A percentile compares a stretch with the other conserved stretches of the same genome.
These are phyloP conservation scores for Carex arenaria DNA, from an alignment of 202 grass and related monocot genomes.

Conservation along the genomic window DNA sequence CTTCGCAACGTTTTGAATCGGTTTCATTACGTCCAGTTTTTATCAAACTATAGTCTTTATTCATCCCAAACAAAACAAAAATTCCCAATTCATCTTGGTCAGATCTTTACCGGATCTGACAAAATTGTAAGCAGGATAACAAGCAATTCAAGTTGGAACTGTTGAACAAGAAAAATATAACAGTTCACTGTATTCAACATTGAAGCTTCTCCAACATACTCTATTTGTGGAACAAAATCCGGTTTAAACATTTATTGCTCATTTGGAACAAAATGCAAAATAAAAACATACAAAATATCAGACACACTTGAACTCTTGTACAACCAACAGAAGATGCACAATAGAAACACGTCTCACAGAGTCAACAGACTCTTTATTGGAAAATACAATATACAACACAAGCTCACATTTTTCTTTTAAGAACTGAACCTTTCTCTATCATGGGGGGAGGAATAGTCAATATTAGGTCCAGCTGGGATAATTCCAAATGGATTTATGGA, in stretches of 20 bases:
- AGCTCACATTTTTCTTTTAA: neutral
- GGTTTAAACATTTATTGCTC: neutral
- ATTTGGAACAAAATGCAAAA: neutral
- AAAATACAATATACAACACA: neutral
- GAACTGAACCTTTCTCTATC: slow-evolving; percentile 57
- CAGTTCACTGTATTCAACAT: neutral
- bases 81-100: too few relatives aligned
- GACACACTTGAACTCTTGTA: neutral
- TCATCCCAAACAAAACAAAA: too few relatives aligned
- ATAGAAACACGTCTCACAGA: neutral
- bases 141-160: neutral
- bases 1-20: too few relatives aligned
- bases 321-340: neutral
- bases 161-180: neutral
- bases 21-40: neutral
- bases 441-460: slow-evolving; percentile 70
- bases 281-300: neutral
- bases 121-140: neutral
- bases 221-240: neutral
- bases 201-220: neutral
- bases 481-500: slow-evolving; percentile 70
- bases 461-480: slow-evolving; percentile 60
- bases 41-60: neutral
- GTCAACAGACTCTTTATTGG: neutral
- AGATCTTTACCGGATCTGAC: neutral